phyloP scores from a whole-genome alignment of 2,329 filamentous ascomycete species.

The Monosporascus sp. region DNA sequence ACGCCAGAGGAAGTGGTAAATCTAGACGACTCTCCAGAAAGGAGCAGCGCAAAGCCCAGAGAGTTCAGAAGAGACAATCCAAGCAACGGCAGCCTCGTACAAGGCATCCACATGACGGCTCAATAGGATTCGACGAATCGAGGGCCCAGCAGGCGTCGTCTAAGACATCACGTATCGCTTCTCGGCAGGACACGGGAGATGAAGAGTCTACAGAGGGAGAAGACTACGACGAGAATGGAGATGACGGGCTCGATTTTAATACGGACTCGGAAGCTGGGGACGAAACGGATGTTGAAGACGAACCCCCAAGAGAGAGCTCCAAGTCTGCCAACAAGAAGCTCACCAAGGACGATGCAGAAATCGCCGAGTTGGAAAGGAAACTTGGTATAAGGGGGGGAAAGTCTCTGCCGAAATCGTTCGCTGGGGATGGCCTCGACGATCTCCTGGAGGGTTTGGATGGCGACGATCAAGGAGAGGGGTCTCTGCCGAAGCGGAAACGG shows the following conservation, averaged over 20 bases:
- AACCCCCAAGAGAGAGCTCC: conserved; percentile 15
- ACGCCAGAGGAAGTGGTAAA: conserved; percentile 7
- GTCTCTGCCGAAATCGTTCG: conserved; percentile 64
- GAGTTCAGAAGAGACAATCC: conserved; percentile 24
- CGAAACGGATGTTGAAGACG: conserved; percentile 13
- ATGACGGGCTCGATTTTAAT: conserved; percentile 21
- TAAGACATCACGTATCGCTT: conserved; percentile 10
- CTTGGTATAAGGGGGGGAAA: conserved; percentile 77
- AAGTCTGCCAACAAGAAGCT: conserved; percentile 55
- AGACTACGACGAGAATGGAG: conserved; percentile 17
- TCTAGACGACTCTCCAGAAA: conserved; percentile 22
- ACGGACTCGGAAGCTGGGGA: conserved; percentile 26
- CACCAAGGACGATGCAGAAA: conserved; percentile 80
- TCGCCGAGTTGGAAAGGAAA: conserved; percentile 80
- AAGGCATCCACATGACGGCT: not conserved
- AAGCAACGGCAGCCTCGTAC: conserved; percentile 19
- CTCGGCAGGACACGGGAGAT: conserved; percentile 7
- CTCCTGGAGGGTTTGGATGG: conserved; percentile 65
- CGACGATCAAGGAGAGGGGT: conserved; percentile 39
- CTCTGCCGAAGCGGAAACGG: conserved; percentile 56
- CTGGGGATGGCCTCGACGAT: conserved; percentile 77
- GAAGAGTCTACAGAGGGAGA: conserved; percentile 10
- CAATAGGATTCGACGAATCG: not conserved
- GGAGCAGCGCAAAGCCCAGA: conserved; percentile 25
- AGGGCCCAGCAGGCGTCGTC: conserved; percentile 1